Evolutionary conservation across 768 basidiomycete species (phyloP), one percentile per base, ranked within the genome.

Genomic region (Rossbeevera mucosa): DNA sequence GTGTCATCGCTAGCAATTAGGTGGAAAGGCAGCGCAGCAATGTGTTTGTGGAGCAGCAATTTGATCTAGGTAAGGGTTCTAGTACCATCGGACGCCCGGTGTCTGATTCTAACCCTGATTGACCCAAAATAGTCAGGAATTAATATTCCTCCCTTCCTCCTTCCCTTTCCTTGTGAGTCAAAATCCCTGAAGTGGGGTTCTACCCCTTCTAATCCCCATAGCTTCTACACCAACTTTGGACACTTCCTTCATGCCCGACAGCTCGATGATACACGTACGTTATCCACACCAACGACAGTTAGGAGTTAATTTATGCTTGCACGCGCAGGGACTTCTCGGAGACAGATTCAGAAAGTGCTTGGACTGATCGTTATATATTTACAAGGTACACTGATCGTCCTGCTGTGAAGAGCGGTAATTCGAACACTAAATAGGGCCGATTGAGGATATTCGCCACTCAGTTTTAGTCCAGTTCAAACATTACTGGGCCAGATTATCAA

Each of bases 251-350:
- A 44, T 44, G 16, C 14, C 31, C 20, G 8, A 38, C 55, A 45
- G n/a, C 40, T 45, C 13, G 33, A 60, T 52, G 22, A 7, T 38
- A 25, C 22, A 8, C 16, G 31, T 16, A 31, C 18, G 12, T 40
- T 40, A 40, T 40, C 9, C 21, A 12, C 18, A 20, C 2, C 40
- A 7, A 33, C 40, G 40, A 41, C 21, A 41, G 40, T 41, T 22
- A 36, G 40, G 51, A 33, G 40, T 9, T 40, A 46, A 25, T 43
- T 47, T 50, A 48, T 58, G 54, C 54, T 47, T 63, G 48, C 56
- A 49, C 28, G 14, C 31, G 31, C 13, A 26, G 14, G 26, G 29
- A 50, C 29, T 16, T 25, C 38, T 28, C 18, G 30, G 31, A 16
- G 36, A 14, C 30, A 13, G 9, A 50, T 42, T 38, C 3, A 7